These are phyloP conservation scores for Cardiosporidium cionae DNA, from an alignment of 169 alveolate genomes.

Conservation along the genomic window DNA sequence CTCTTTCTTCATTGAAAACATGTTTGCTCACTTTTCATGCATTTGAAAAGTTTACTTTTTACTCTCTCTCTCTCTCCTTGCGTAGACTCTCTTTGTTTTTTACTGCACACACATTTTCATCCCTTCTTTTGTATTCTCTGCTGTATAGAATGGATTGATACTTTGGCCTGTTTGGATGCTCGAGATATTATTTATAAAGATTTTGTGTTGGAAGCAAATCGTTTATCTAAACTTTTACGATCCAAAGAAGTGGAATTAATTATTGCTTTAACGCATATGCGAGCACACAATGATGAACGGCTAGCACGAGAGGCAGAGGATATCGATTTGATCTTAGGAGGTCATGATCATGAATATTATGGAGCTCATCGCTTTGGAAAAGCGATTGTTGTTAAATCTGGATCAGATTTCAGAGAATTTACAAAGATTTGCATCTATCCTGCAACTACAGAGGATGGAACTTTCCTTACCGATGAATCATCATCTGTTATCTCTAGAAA, in stretches of 20 bases:
- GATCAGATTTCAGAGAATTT: constrained; percentile 74
- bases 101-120: too few species aligned
- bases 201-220: constrained; percentile 55
- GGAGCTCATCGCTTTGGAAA: constrained; percentile 35
- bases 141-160: constrained; percentile 77
- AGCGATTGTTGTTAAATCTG: constrained; percentile 58
- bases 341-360: constrained; percentile 76
- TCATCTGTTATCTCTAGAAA: too few species aligned
- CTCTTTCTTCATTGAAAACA: too few species aligned
- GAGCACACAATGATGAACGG: constrained; percentile 72
- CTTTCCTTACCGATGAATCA: too few species aligned
- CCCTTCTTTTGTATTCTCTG: too few species aligned
- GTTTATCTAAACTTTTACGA: constrained; percentile 44
- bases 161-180: constrained; percentile 58
- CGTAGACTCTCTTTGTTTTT: too few species aligned
- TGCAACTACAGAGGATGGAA: constrained; percentile 11
- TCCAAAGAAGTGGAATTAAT: constrained; percentile 69
- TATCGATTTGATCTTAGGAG: constrained; percentile 78
- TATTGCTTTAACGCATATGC: constrained; percentile 83
- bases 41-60: too few species aligned
- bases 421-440: constrained; percentile 52
- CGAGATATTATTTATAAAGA: constrained; percentile 64
- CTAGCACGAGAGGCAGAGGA: constrained; percentile 61
- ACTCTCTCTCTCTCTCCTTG: too few species aligned
- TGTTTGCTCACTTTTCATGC: too few species aligned